These are phyloP conservation scores for Alternaria arborescens DNA, from an alignment of 2,329 filamentous ascomycete species.

Conservation along the genomic window DNA sequence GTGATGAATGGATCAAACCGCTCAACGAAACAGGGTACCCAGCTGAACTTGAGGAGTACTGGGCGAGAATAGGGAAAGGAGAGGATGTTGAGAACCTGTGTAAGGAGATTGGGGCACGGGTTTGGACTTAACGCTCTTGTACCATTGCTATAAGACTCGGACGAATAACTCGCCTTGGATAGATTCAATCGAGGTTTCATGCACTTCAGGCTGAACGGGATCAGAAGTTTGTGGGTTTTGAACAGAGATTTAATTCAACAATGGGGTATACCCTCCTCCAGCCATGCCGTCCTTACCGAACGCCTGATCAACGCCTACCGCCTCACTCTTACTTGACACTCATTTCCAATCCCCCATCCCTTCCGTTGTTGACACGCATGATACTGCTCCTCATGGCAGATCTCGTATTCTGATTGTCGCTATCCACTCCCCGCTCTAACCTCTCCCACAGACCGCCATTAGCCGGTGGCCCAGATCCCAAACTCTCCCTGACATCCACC, in stretches of 20 bases:
- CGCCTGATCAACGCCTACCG: not conserved
- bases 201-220: not conserved
- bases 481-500: slow-evolving; percentile 24
- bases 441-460: not conserved
- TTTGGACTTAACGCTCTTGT: not conserved
- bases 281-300: not conserved
- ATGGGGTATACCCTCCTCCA: not conserved
- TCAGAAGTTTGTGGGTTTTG: not conserved
- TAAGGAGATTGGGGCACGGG: not conserved
- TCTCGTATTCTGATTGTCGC: not conserved
- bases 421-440: not conserved
- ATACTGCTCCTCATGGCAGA: slow-evolving; percentile 4
- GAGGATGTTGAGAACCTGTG: not conserved
- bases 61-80: not conserved
- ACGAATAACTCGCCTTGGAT: not conserved
- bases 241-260: not conserved
- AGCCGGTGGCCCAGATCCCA: not conserved
- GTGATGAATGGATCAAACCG: not conserved
- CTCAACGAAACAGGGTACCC: slow-evolving; percentile 6
- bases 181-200: not conserved
- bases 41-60: slow-evolving; percentile 5
- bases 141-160: not conserved
- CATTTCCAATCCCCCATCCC: slow-evolving; percentile 25
- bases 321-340: not conserved
- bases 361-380: slow-evolving; percentile 22